These are phyloP conservation scores for Flammula alnicola DNA, from an alignment of 1,284 basidiomycete species.

Conservation along the genomic window DNA sequence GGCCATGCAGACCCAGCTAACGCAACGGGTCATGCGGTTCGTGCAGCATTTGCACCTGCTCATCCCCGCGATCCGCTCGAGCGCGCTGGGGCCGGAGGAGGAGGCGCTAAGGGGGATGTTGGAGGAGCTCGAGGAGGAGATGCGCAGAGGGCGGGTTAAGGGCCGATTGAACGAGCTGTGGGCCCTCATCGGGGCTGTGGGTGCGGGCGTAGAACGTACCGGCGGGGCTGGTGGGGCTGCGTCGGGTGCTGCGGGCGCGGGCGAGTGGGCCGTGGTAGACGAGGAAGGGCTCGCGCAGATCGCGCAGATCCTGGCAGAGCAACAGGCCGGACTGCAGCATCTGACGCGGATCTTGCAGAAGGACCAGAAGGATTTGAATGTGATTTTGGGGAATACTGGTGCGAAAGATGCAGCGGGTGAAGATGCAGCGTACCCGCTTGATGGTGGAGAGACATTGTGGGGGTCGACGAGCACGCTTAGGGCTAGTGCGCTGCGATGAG, in stretches of 20 bases:
- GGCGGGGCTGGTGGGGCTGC: constrained; percentile 49
- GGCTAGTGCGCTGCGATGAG: constrained; percentile 37
- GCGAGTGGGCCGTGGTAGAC: constrained; percentile 85
- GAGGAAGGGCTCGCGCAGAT: constrained; percentile 81
- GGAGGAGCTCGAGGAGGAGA: constrained; percentile 78
- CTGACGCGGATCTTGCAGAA: constrained; percentile 76
- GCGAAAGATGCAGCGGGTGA: constrained; percentile 25
- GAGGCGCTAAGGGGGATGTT: constrained; percentile 71
- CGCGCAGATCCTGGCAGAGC: constrained; percentile 75
- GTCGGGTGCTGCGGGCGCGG: constrained; percentile 47
- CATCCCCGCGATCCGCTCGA: constrained; percentile 78
- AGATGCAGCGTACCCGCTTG: constrained; percentile 22
- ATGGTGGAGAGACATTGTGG: constrained; percentile 31
- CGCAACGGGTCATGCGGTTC: constrained; percentile 75
- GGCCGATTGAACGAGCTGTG: constrained; percentile 84
- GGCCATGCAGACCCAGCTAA: constrained; percentile 73
- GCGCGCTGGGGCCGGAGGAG: constrained; percentile 83
- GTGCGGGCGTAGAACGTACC: constrained; percentile 63
- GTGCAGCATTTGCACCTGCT: constrained; percentile 80
- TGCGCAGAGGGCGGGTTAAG: constrained; percentile 71
- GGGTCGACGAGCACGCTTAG: constrained; percentile 38
- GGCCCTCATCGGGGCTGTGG: constrained; percentile 83
- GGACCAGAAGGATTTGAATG: constrained; percentile 69
- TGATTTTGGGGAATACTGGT: constrained; percentile 60
- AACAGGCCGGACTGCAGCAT: constrained; percentile 82